Evolutionary conservation across 2,329 filamentous ascomycete species (phyloP).

Genomic region (Arthrobotrys iridis): DNA sequence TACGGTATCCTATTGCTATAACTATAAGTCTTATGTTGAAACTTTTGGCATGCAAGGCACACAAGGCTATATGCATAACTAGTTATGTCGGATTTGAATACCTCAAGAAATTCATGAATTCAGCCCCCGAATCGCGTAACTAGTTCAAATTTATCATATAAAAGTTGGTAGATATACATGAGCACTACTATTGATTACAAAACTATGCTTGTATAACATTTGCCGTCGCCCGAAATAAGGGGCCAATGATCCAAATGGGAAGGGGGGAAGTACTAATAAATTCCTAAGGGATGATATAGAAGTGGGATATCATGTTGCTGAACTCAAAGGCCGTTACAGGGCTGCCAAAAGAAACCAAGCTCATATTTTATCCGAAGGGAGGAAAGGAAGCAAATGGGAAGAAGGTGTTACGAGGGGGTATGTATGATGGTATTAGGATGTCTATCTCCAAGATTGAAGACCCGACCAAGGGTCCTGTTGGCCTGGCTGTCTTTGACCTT

Average conservation of each 20-base stretch:
- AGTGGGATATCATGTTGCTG: constrained; percentile 46
- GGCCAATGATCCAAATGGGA: background rate
- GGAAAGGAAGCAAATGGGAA: constrained; percentile 1
- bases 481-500: constrained; percentile 57
- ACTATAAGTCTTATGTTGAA: too few relatives aligned
- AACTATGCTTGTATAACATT: constrained; percentile 28
- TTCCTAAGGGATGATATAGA: constrained; percentile 25
- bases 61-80: too few relatives aligned
- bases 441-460: constrained; percentile 58
- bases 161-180: constrained; percentile 40
- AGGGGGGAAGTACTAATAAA: background rate
- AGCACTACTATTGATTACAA: constrained; percentile 38
- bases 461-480: constrained; percentile 61
- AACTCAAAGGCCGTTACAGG: constrained; percentile 20
- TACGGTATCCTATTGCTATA: too few relatives aligned
- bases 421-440: background rate
- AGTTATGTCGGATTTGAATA: too few relatives aligned
- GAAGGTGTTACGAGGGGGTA: background rate
- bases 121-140: background rate
- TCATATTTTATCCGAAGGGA: constrained; percentile 15
- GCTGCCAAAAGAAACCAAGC: constrained; percentile 7
- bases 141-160: background rate
- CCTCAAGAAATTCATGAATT: too few relatives aligned
- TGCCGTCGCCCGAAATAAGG: constrained; percentile 18
- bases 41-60: too few relatives aligned